A percentile compares a stretch with the other conserved stretches of the same genome.
These are phyloP conservation scores for Epithele typhae DNA, from an alignment of 768 basidiomycete genomes.

Conservation along the genomic window DNA sequence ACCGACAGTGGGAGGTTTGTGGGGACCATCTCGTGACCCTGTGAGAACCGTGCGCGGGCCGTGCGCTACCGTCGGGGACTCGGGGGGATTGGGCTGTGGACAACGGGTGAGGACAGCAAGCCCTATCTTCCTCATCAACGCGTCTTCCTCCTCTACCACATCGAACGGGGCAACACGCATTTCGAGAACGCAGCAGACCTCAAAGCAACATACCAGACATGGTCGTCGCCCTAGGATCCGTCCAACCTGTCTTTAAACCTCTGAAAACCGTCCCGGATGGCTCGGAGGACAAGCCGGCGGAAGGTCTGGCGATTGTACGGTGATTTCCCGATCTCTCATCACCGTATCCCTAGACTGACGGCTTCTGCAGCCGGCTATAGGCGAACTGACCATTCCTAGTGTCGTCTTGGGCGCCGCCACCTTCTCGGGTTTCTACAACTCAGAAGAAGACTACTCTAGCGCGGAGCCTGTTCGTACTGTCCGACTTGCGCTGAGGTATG, in stretches of 20 bases:
- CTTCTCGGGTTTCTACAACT: slow-evolving; percentile 65
- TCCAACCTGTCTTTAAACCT: slow-evolving; percentile 36
- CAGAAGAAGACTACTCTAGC: slow-evolving; percentile 51
- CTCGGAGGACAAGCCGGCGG: slow-evolving; percentile 34
- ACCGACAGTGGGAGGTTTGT: too few species aligned
- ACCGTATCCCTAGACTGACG: too few species aligned
- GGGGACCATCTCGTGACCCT: too few species aligned
- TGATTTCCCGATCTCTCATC: not conserved
- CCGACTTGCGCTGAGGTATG: slow-evolving; percentile 71
- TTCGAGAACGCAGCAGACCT: too few species aligned
- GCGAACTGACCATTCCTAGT: slow-evolving; percentile 34
- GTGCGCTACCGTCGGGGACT: too few species aligned
- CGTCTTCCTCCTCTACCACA: too few species aligned
- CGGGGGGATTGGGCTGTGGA: too few species aligned
- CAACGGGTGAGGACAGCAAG: too few species aligned
- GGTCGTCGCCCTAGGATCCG: slow-evolving; percentile 38
- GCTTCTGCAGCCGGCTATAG: slow-evolving; percentile 28
- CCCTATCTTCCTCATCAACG: too few species aligned
- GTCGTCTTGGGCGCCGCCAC: slow-evolving; percentile 72
- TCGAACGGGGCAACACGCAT: too few species aligned
- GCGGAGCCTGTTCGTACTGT: slow-evolving; percentile 59
- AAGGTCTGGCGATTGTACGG: slow-evolving; percentile 32
- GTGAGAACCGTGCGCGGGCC: too few species aligned
- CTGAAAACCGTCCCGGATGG: slow-evolving; percentile 39
- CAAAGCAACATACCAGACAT: too few species aligned